Conservation (phyloP, 2,329 filamentous ascomycete species). For the Nakataea oryzae region DNA sequence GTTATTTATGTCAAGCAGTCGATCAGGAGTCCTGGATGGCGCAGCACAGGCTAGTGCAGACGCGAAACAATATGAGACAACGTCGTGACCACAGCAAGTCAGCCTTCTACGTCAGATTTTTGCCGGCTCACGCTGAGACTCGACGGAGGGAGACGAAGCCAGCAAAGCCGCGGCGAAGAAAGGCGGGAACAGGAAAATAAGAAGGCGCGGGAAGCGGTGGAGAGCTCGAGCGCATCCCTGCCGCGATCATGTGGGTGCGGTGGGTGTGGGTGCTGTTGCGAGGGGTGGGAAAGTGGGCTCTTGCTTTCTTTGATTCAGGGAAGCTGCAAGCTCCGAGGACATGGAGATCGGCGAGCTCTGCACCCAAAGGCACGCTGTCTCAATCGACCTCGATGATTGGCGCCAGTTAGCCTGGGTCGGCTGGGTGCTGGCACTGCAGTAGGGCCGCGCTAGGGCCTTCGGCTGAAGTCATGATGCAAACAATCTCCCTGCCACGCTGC, state of each 20-base stretch:
- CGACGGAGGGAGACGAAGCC: neutral
- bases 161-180: constrained; percentile 7
- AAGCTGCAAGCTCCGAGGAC: neutral
- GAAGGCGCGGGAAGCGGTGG: neutral
- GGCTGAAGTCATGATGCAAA: neutral
- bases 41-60: neutral
- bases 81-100: neutral
- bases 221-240: constrained; percentile 29
- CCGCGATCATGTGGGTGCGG: constrained; percentile 5
- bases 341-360: neutral
- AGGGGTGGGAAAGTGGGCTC: neutral
- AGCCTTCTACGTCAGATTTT: neutral
- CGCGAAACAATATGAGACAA: neutral
- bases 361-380: too few relatives aligned
- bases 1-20: neutral
- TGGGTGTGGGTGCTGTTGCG: neutral
- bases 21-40: neutral
- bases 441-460: neutral
- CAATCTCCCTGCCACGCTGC: neutral
- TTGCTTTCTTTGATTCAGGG: neutral
- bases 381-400: too few relatives aligned
- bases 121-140: neutral
- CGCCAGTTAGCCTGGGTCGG: neutral
- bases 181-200: constrained; percentile 15
- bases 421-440: neutral